Evolutionary conservation across 2,329 filamentous ascomycete genomes (phyloP).

Genomic region (Aspergillus sp.): DNA sequence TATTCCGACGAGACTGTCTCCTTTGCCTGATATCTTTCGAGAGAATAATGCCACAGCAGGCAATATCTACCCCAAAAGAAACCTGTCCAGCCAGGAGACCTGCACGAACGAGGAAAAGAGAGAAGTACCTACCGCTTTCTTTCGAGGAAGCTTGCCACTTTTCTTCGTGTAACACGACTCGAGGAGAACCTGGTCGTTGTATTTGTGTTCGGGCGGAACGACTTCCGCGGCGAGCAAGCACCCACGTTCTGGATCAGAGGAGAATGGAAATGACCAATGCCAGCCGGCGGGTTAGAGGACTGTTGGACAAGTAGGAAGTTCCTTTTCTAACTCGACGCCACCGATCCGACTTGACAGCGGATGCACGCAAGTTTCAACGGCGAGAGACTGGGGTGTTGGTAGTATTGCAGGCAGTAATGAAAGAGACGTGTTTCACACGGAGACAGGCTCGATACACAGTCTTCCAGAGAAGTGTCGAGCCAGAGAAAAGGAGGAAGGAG

Average conservation of each 20-base stretch:
- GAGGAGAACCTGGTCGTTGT: constrained; percentile 10
- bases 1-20: too few species aligned
- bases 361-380: not conserved
- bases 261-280: not conserved
- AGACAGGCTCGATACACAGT: constrained; percentile 12
- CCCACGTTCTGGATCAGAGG: constrained; percentile 9
- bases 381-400: not conserved
- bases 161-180: constrained; percentile 30
- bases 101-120: constrained; percentile 2
- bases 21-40: too few species aligned
- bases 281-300: not conserved
- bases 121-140: constrained; percentile 26
- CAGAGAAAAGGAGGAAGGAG: not conserved
- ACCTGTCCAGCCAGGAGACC: too few species aligned
- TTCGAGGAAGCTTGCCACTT: constrained; percentile 32
- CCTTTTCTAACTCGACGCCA: constrained; percentile 11
- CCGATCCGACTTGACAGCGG: not conserved
- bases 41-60: too few species aligned
- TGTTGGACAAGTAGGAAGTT: not conserved
- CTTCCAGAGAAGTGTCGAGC: constrained; percentile 20
- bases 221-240: constrained; percentile 4
- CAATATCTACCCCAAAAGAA: too few species aligned
- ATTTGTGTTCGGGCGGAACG: constrained; percentile 7
- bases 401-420: not conserved
- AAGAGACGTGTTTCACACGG: not conserved